phyloP scores from a whole-genome alignment of 352 stramenopile genomes.

The Pythium folliculosum region DNA sequence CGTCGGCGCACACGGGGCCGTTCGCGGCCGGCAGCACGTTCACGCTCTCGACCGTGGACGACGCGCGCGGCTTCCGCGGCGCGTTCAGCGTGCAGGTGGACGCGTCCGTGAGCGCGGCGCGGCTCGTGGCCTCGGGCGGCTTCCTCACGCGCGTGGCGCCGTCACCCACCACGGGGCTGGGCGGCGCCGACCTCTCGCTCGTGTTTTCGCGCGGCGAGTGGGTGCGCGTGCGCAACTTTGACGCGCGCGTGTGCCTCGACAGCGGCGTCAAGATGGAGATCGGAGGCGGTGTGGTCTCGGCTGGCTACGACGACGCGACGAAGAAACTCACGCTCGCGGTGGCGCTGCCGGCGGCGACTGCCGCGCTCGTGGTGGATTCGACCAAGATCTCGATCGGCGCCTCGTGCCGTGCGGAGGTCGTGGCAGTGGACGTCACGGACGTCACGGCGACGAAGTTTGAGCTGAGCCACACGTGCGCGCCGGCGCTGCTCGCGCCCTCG shows the following conservation, averaged over 20 bases:
- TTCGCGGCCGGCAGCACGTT: slow-evolving; percentile 68
- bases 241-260: slow-evolving; percentile 69
- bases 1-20: slow-evolving; percentile 60
- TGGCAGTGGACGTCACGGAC: not conserved
- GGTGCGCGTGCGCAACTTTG: slow-evolving; percentile 58
- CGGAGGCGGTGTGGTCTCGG: slow-evolving; percentile 34
- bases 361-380: slow-evolving; percentile 33
- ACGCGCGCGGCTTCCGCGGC: slow-evolving; percentile 44
- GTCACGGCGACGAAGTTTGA: slow-evolving; percentile 29
- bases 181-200: slow-evolving; percentile 32
- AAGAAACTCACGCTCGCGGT: slow-evolving; percentile 45
- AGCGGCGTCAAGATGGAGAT: slow-evolving; percentile 50
- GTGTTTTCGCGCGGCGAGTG: slow-evolving; percentile 66
- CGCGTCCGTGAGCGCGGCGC: slow-evolving; percentile 43
- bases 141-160: slow-evolving; percentile 60
- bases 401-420: slow-evolving; percentile 35
- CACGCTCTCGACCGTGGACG: slow-evolving; percentile 53
- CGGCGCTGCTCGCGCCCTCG: slow-evolving; percentile 22
- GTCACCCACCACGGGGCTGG: slow-evolving; percentile 38
- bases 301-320: slow-evolving; percentile 31
- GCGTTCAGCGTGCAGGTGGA: slow-evolving; percentile 48
- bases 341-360: slow-evolving; percentile 30
- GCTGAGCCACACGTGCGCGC: slow-evolving; percentile 37
- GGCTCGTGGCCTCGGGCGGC: slow-evolving; percentile 28
- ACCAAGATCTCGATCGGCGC: slow-evolving; percentile 50